These are phyloP conservation scores for Phlebopus sp. DNA, from an alignment of 1,284 basidiomycete species.

Conservation along the genomic window DNA sequence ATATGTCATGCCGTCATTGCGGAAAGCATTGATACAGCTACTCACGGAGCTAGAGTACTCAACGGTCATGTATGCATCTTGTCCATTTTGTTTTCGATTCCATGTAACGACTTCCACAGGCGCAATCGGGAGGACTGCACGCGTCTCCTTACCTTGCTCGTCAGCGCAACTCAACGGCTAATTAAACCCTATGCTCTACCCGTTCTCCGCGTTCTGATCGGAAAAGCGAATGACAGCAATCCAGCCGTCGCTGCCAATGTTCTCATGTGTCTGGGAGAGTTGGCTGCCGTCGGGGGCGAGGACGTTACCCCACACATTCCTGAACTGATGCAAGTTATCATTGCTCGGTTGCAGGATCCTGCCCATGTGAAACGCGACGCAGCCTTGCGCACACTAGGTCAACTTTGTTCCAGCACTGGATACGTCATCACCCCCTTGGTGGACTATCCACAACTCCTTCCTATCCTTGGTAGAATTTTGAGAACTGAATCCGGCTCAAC, in stretches of 20 bases:
- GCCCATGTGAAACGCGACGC: slow-evolving; percentile 89
- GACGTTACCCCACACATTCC: slow-evolving; percentile 84
- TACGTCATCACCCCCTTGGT: slow-evolving; percentile 92
- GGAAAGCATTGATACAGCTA: slow-evolving; percentile 95
- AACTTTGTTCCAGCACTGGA: slow-evolving; percentile 94
- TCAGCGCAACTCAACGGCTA: slow-evolving; percentile 88
- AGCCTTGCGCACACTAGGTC: slow-evolving; percentile 90
- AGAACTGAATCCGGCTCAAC: slow-evolving; percentile 81
- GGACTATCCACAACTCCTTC: slow-evolving; percentile 90
- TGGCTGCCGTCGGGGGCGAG: slow-evolving; percentile 92
- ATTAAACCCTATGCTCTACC: slow-evolving; percentile 98
- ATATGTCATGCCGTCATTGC: slow-evolving; percentile 96
- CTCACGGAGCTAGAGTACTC: slow-evolving; percentile 98
- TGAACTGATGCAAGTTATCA: slow-evolving; percentile 87
- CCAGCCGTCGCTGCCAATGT: slow-evolving; percentile 91
- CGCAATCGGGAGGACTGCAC: slow-evolving; percentile 93
- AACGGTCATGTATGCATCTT: slow-evolving; percentile 68
- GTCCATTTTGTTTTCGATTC: not conserved
- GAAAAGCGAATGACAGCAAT: slow-evolving; percentile 84
- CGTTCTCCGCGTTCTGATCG: slow-evolving; percentile 89
- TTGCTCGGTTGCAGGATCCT: slow-evolving; percentile 85
- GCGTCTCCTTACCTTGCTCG: slow-evolving; percentile 80
- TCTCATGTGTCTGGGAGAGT: slow-evolving; percentile 92
- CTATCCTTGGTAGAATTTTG: slow-evolving; percentile 83
- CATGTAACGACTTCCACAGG: slow-evolving; percentile 34